These are phyloP conservation scores for Phycomyces nitens DNA, from an alignment of 192 early-diverging fungal genomes.

Conservation along the genomic window DNA sequence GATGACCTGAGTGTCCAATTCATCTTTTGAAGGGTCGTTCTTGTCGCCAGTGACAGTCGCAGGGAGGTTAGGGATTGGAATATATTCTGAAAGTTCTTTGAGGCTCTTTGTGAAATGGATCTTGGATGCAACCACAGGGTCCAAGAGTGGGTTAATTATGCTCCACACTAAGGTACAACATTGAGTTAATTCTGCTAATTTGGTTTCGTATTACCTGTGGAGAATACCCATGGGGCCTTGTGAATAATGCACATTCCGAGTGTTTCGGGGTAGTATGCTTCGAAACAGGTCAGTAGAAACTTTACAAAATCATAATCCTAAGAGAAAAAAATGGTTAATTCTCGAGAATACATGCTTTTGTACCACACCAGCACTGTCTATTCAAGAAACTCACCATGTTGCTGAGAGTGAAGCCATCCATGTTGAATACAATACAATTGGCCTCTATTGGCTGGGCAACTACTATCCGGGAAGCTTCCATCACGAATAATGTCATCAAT, in stretches of 20 bases:
- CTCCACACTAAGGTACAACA: slow-evolving; percentile 59
- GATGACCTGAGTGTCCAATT: background rate
- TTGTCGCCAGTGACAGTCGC: slow-evolving; percentile 52
- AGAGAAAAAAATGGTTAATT: background rate
- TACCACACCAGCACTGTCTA: background rate
- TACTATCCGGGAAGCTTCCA: slow-evolving; percentile 70
- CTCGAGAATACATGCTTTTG: background rate
- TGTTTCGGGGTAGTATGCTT: slow-evolving; percentile 89
- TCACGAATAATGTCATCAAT: slow-evolving; percentile 65
- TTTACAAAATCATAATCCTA: slow-evolving; percentile 73
- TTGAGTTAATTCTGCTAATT: too few relatives aligned
- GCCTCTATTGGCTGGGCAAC: slow-evolving; percentile 68
- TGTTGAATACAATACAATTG: slow-evolving; percentile 73
- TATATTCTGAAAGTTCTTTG: slow-evolving; percentile 60
- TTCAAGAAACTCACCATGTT: slow-evolving; percentile 50
- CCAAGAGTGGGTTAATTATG: slow-evolving; percentile 76
- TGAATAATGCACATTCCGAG: slow-evolving; percentile 80
- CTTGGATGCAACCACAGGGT: slow-evolving; percentile 90
- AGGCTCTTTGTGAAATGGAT: slow-evolving; percentile 67
- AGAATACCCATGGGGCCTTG: slow-evolving; percentile 87
- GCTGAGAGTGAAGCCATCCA: slow-evolving; percentile 65
- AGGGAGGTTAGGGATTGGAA: slow-evolving; percentile 58
- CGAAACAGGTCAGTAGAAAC: slow-evolving; percentile 75
- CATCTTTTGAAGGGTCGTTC: slow-evolving; percentile 2
- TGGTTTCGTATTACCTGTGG: too few relatives aligned